Evolutionary conservation across 306 rosid species (phyloP), one percentile per base, ranked within the genome.

Genomic region (Coriaria nepalensis): DNA sequence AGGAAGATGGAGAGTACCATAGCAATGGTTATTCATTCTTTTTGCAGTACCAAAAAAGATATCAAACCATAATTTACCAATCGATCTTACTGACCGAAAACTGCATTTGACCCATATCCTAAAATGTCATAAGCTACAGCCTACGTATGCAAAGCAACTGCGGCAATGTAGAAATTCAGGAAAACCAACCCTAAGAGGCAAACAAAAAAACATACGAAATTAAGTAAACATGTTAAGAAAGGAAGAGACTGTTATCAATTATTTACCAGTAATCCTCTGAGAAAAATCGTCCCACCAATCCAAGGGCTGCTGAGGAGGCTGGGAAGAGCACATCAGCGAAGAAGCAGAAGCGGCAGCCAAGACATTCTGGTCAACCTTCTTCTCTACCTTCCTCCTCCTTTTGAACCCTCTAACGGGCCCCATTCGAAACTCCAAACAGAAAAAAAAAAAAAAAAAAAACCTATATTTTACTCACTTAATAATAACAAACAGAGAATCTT

Each of bases 231-330:
- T n/a, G 37, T 33, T n/a, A 39, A 35, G 56, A 36, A 11, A 6
- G 20, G 43, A 44, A 5, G 35, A 52, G 29, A 20, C 1, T 20
- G 29, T 20, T 20, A 20, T 20, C 29, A 3, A 11, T 2, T 38
- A 10, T 20, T 35, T 53, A 87, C 96, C 96, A 49, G 79, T 64
- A 64, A 87, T 80, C 75, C 87, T 80, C 50, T 12, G 73, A 43
- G 87, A 75, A 62, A 87, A 87, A 59, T 56, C 78, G 32, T 73
- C 76, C 96, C 96, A 87, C 96, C 94, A 82, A 79, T 87, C 96
- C 67, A 57, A 50, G 55, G 87, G 71, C 53, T 65, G 72, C 37
- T 45, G 56, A 38, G 72, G 83, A 43, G 78, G 58, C 40, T 53
- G 57, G 44, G 73, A 59, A 62, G 79, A 66, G 29, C 29, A 20